Base-by-base conservation (phyloP, 2,329 filamentous ascomycete species). In the Trichoderma sp. region DNA sequence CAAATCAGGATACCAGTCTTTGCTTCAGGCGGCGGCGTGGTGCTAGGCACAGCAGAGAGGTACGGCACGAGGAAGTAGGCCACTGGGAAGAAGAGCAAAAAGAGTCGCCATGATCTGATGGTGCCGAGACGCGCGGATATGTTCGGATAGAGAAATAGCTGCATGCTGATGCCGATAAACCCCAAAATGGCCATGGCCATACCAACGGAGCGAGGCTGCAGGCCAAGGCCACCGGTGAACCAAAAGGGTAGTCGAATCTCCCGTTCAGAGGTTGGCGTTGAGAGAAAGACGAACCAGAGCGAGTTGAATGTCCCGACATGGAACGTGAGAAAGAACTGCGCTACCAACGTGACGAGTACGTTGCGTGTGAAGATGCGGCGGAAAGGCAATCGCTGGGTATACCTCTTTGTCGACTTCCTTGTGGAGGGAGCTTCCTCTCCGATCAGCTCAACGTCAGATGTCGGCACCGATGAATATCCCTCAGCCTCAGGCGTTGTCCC, bases 231-330 rank as follows among this genome's bases (percentile, higher is more conserved):
- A 33, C 94, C 93, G 0, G 91, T 91, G 80, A 95, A 95, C 77
- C 88, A 84, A 80, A 93, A 90, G 0, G 91, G 88, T 75, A 89
- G 83, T 77, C 83, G 78, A 1, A 77, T 76, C n/a, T 82, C 79
- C 35, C 82, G 80, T 1, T 81, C 77, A 0, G 84, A 83, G 0
- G 82, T 91, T 0, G 93, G 92, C 0, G 93, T 93, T 1, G 93
- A 94, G 63, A 95, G 87, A 83, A 95, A 95, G 68, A 94, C 88
- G 76, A 94, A 93, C 86, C 92, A 94, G 62, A 95, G 89, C 2
- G 92, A 90, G 81, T 94, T 93, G 85, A 95, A 95, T 33, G 93
- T 92, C 76, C 92, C 93, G 79, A 94, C 87, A 83, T 95, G 93
- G 78, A 94, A 90, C 21, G 91, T 90, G 65, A 95, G 88, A 75